Percentiles rank a stretch among this genome's conserved stretches.
These are phyloP conservation scores for Effrenium voratum DNA, from an alignment of 73 alveolate species.

Conservation along the genomic window DNA sequence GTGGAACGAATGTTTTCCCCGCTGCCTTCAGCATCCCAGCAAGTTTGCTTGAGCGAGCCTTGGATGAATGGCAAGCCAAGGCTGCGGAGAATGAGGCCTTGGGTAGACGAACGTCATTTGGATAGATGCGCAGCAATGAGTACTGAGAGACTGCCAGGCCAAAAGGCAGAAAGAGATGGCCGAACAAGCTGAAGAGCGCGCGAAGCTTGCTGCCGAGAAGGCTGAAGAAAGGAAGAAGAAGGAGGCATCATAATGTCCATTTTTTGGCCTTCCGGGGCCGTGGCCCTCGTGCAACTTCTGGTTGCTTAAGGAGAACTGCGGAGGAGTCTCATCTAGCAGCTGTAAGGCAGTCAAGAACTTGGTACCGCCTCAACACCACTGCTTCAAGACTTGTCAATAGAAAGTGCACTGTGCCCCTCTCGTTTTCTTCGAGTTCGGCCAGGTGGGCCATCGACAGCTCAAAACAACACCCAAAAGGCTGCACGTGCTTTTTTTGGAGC, in stretches of 20 bases:
- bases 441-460: no score
- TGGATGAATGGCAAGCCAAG: not conserved
- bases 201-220: constrained; percentile 52
- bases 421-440: no score
- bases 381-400: not conserved
- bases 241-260: no score
- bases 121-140: no score
- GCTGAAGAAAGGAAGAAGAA: constrained; percentile 65
- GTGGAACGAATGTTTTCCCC: not conserved
- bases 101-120: not conserved
- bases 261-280: no score
- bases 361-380: not conserved
- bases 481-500: no score
- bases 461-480: no score
- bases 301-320: no score
- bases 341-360: not conserved
- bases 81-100: constrained; percentile 45
- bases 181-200: constrained; percentile 53
- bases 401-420: not conserved
- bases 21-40: not conserved
- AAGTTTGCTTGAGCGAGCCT: not conserved
- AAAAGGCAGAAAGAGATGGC: constrained; percentile 19
- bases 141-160: constrained; percentile 19
- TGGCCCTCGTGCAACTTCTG: no score
- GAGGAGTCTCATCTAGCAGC: not conserved